Conservation (phyloP, 78 protist species). For the Cyanophora paradoxa region DNA sequence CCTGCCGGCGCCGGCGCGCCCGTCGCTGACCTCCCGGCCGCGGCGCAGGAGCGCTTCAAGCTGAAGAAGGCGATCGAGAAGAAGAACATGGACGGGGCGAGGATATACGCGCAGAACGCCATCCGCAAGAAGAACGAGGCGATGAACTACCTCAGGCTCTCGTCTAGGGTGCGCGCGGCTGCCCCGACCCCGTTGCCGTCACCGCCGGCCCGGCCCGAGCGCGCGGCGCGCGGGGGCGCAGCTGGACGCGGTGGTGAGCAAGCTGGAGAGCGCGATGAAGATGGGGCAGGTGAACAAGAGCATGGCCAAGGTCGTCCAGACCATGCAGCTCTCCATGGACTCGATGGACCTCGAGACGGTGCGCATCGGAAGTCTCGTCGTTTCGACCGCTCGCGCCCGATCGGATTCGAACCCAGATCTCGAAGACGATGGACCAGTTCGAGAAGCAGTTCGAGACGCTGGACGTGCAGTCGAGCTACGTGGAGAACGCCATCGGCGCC, state of each 20-base stretch:
- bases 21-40: too few species aligned
- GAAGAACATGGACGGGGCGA: background rate
- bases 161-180: background rate
- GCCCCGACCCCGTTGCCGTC: too few species aligned
- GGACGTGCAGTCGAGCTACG: slow-evolving; percentile 79
- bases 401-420: slow-evolving; percentile 25
- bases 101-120: slow-evolving; percentile 2
- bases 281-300: background rate
- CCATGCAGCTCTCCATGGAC: background rate
- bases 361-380: background rate
- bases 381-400: background rate
- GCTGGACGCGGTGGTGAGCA: background rate
- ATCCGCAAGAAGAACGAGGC: slow-evolving; percentile 7
- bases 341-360: slow-evolving; percentile 1
- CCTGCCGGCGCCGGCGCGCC: too few species aligned
- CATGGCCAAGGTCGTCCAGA: background rate
- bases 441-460: slow-evolving; percentile 88
- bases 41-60: background rate
- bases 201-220: too few species aligned
- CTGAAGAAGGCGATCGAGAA: slow-evolving; percentile 7
- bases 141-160: background rate
- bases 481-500: slow-evolving; percentile 76
- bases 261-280: background rate
- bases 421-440: slow-evolving; percentile 83
- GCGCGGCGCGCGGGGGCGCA: too few species aligned